phyloP scores from a whole-genome alignment of 768 basidiomycete genomes.

The Polyporus arcularius region DNA sequence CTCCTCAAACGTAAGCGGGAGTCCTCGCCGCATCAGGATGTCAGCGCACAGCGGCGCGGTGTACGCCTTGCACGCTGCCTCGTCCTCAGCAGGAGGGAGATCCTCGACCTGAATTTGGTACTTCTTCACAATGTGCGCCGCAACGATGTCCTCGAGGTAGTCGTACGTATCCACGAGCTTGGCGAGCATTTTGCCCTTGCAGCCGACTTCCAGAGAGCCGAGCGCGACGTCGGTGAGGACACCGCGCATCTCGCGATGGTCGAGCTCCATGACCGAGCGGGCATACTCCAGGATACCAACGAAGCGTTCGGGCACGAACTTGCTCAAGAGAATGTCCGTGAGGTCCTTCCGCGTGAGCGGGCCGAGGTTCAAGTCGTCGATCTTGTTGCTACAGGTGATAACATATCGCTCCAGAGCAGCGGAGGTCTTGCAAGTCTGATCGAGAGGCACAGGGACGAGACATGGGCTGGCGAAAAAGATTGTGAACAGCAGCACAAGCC shows the following conservation, averaged over 20 bases:
- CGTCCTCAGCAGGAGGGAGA: slow-evolving; percentile 56
- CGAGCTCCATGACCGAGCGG: slow-evolving; percentile 44
- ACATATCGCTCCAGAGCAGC: slow-evolving; percentile 7
- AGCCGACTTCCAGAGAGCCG: slow-evolving; percentile 61
- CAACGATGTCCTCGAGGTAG: slow-evolving; percentile 44
- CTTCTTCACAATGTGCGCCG: slow-evolving; percentile 46
- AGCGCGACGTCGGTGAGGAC: slow-evolving; percentile 62
- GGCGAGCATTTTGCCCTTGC: slow-evolving; percentile 70
- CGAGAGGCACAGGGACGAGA: slow-evolving; percentile 25
- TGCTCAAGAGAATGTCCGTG: slow-evolving; percentile 62
- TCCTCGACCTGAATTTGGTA: slow-evolving; percentile 56
- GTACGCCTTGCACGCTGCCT: slow-evolving; percentile 44
- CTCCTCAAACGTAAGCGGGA: slow-evolving; percentile 1
- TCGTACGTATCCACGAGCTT: slow-evolving; percentile 52
- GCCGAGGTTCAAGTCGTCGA: slow-evolving; percentile 55
- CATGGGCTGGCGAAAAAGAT: slow-evolving; percentile 47
- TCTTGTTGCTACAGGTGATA: slow-evolving; percentile 38
- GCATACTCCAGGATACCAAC: slow-evolving; percentile 55
- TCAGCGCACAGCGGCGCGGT: slow-evolving; percentile 58
- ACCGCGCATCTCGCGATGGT: slow-evolving; percentile 39
- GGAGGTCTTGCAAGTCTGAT: slow-evolving; percentile 26
- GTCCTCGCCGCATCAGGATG: slow-evolving; percentile 29
- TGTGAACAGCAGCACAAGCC: slow-evolving; percentile 73
- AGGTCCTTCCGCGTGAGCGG: slow-evolving; percentile 63
- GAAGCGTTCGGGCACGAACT: slow-evolving; percentile 63